Evolutionary conservation across 129 eudicot genomes (phyloP).

Genomic region (Tagetes erecta): DNA sequence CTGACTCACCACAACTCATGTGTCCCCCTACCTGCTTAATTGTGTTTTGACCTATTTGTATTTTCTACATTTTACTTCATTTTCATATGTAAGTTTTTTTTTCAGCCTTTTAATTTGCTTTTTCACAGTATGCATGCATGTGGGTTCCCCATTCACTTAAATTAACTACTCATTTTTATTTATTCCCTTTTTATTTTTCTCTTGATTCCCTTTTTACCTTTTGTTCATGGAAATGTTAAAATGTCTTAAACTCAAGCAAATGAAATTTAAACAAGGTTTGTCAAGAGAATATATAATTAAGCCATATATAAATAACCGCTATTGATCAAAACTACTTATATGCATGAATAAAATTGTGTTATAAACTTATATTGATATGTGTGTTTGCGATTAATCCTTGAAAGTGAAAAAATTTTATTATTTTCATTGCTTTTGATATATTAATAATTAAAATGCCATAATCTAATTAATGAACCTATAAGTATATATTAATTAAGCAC

Average conservation of each 20-base stretch:
- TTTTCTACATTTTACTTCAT: conserved; percentile 28
- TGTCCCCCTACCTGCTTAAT: conserved; percentile 29
- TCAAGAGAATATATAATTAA: no score
- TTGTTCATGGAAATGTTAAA: no score
- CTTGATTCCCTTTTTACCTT: no score
- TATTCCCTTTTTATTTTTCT: no score
- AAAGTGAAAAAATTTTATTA: not conserved
- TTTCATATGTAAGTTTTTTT: conserved; percentile 28
- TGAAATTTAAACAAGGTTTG: no score
- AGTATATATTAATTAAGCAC: not conserved
- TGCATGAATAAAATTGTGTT: no score
- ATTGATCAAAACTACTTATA: no score
- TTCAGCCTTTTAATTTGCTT: conserved; percentile 33
- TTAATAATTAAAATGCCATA: not conserved
- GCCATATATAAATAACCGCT: no score
- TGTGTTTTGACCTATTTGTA: conserved; percentile 37
- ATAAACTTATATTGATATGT: no score
- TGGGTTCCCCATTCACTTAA: conserved; percentile 36
- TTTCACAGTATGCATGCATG: conserved; percentile 5
- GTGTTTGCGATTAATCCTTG: no score
- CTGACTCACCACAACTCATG: conserved; percentile 44
- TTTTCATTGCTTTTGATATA: not conserved
- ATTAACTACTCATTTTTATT: no score
- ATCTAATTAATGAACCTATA: not conserved
- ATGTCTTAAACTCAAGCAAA: no score